Evolutionary conservation across 345 rosid genomes (phyloP), one percentile per base, ranked within the genome.

Genomic region (Eutrema yunnanense): DNA sequence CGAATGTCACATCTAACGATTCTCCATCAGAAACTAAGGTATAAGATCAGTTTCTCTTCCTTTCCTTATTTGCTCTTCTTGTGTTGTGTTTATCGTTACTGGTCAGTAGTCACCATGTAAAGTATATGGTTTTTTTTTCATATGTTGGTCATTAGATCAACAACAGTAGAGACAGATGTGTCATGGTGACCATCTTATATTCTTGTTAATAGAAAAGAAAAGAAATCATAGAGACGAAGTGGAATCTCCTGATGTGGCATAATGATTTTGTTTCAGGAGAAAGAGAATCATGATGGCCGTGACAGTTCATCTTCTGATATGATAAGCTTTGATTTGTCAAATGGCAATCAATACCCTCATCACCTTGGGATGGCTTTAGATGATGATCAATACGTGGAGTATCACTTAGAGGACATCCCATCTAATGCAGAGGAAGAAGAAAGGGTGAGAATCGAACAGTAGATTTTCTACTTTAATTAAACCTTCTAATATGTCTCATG

Each of bases 341-440:
- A 79, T 27, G 96, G 89, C 14, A 66, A 71, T 73, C 92, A 86
- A 1, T 63, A 51, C 73, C 86, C 86, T 46, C 92, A 91, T 58
- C 85, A 82, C 73, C 85, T 81, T 67, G 84, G 85, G 27, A 72
- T 85, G 63, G 48, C 78, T 34, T 55, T 78, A 61, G 92, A 86
- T 38, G 87, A 84, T 65, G 92, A 88, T 72, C 89, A 83, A 41
- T 90, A 78, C 64, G 81, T 86, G 62, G 98, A 90, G 79, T 88
- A 87, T 77, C 83, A 86, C 71, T 80, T 92, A 44, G 93, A 90
- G 62, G 92, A 87, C 79, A 82, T 86, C 73, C 98, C 96, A 4
- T 73, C 86, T 66, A 84, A 81, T 54, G 83, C 73, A 32, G 90
- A 88, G 86, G 96, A 88, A 82, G 96, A 92, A 84, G 98, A 90